phyloP scores from a whole-genome alignment of 768 basidiomycete genomes.

The Amanita rubescens region DNA sequence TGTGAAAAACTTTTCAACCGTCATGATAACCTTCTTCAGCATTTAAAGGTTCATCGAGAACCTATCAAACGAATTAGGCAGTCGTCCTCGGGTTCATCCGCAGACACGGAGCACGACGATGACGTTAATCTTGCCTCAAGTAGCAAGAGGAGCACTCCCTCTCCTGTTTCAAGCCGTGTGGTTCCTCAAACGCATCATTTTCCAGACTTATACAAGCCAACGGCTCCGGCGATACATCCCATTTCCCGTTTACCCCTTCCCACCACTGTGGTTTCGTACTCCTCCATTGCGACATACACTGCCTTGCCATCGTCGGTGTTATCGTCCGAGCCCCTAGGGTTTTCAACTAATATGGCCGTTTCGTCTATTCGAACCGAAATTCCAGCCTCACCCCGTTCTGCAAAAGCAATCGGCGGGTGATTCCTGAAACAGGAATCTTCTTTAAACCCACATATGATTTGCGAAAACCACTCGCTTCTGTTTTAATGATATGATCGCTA shows the following conservation, averaged over 20 bases:
- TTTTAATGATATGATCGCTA: not conserved
- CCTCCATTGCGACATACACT: not conserved
- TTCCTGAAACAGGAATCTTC: not conserved
- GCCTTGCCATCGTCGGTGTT: not conserved
- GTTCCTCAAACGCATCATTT: not conserved
- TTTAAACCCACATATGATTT: not conserved
- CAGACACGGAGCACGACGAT: not conserved
- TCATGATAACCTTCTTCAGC: constrained; percentile 76
- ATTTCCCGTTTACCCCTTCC: not conserved
- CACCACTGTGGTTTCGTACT: not conserved
- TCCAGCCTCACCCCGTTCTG: constrained; percentile 21
- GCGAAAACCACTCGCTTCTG: not conserved
- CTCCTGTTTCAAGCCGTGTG: not conserved
- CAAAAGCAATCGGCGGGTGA: constrained; percentile 1
- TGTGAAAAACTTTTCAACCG: constrained; percentile 75
- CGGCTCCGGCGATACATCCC: not conserved
- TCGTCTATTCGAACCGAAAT: constrained; percentile 38
- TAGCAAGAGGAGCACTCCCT: not conserved
- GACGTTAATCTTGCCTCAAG: not conserved
- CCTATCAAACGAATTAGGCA: constrained; percentile 3
- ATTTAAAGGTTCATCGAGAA: constrained; percentile 62
- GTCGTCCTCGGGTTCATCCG: not conserved
- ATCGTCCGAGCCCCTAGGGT: constrained; percentile 20
- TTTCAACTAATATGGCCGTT: constrained; percentile 35
- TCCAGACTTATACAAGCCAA: not conserved